Conservation (phyloP, 1,139 yeast species). For the Pichia sp. region DNA sequence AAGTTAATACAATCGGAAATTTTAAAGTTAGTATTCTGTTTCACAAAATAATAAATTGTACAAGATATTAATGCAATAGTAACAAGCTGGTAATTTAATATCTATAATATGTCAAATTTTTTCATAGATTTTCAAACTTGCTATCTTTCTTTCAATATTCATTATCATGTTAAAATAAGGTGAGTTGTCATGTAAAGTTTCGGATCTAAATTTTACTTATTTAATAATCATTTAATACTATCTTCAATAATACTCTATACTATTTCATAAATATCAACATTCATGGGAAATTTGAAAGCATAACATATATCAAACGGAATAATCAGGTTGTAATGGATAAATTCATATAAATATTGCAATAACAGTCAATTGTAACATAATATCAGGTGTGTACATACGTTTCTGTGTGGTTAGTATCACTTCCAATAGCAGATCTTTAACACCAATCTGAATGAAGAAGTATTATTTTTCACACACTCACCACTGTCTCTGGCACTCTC, state of each 20-base stretch:
- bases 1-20: neutral
- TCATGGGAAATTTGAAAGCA: neutral
- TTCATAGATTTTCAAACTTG: neutral
- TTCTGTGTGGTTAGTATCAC: neutral
- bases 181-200: no score
- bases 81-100: neutral
- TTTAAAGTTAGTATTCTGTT: neutral
- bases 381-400: neutral
- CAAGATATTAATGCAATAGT: neutral
- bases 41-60: neutral
- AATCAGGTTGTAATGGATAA: neutral
- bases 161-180: neutral
- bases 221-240: neutral
- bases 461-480: neutral
- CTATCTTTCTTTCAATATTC: neutral
- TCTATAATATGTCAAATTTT: no score
- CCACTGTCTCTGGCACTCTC: neutral
- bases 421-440: neutral
- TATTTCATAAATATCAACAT: neutral
- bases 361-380: neutral
- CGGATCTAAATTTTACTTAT: neutral
- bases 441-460: neutral
- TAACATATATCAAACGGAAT: neutral
- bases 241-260: neutral
- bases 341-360: neutral